Evolutionary conservation across 1,284 basidiomycete genomes (phyloP).

Genomic region (Trichosporon sp.): DNA sequence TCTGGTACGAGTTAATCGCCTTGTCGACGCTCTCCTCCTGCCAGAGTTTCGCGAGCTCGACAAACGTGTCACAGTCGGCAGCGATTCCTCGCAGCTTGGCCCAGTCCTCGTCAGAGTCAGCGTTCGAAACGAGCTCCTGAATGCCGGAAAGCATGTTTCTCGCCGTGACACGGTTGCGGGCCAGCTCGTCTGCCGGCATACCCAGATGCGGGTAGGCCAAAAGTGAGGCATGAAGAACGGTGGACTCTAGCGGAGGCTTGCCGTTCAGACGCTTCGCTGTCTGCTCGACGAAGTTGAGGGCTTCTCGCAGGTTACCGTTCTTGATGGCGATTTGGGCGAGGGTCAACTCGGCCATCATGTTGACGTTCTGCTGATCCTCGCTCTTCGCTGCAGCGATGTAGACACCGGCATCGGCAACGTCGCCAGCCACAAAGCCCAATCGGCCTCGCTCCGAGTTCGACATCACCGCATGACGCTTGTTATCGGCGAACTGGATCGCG

Average conservation of each 20-base stretch:
- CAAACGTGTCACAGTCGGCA: conserved; percentile 74
- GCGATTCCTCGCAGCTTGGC: conserved; percentile 58
- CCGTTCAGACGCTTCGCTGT: conserved; percentile 52
- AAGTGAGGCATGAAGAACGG: conserved; percentile 81
- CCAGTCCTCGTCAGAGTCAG: conserved; percentile 39
- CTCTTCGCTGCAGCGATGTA: conserved; percentile 71
- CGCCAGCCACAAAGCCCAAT: conserved; percentile 65
- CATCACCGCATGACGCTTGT: conserved; percentile 74
- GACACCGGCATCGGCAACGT: conserved; percentile 60
- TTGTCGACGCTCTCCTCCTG: conserved; percentile 72
- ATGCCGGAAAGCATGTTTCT: conserved; percentile 76
- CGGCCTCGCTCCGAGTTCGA: conserved; percentile 69
- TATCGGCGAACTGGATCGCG: conserved; percentile 86
- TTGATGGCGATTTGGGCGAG: conserved; percentile 79
- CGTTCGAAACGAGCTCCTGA: conserved; percentile 59
- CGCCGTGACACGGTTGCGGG: conserved; percentile 66
- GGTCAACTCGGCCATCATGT: conserved; percentile 73
- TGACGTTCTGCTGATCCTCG: conserved; percentile 59
- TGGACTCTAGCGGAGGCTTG: conserved; percentile 62
- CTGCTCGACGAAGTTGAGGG: conserved; percentile 72
- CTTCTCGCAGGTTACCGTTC: conserved; percentile 62
- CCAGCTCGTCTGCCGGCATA: conserved; percentile 65
- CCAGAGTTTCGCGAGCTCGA: conserved; percentile 82
- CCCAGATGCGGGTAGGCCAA: conserved; percentile 72
- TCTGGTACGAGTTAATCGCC: conserved; percentile 65